Percentiles rank a stretch among this genome's conserved stretches.
Conservation (phyloP, 495 filamentous ascomycete species). For the Hypoxylon crocopeplum region DNA sequence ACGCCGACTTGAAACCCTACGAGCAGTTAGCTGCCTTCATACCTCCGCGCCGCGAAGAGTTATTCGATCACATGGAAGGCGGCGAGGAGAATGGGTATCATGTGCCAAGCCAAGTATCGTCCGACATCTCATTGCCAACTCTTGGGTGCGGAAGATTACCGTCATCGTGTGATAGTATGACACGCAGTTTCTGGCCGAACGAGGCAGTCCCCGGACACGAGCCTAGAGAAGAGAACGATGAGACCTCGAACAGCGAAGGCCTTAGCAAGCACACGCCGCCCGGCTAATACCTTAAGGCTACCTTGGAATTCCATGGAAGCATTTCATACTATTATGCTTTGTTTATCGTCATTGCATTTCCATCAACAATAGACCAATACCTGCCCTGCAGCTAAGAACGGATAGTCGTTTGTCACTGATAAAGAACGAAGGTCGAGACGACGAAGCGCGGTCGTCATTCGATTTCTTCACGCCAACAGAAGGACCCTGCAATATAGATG, state of each 20-base stretch:
- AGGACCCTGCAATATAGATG: too few species aligned
- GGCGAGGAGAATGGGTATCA: slow-evolving; percentile 19
- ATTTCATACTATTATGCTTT: too few species aligned
- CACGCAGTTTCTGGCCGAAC: slow-evolving; percentile 30
- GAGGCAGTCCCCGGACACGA: not conserved
- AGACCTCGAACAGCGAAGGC: not conserved
- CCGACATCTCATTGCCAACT: slow-evolving; percentile 36
- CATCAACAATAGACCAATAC: too few species aligned
- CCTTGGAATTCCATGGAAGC: too few species aligned
- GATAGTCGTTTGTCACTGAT: too few species aligned
- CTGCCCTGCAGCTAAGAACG: too few species aligned
- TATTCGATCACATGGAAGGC: slow-evolving; percentile 22
- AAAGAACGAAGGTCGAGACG: too few species aligned
- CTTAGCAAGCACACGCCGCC: not conserved
- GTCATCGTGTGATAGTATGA: slow-evolving; percentile 33
- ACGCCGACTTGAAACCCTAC: not conserved
- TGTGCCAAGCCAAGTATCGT: slow-evolving; percentile 28
- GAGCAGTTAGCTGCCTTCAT: not conserved
- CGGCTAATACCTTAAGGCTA: too few species aligned
- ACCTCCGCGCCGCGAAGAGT: not conserved
- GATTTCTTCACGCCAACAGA: too few species aligned
- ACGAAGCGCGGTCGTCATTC: too few species aligned
- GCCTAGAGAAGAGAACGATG: not conserved
- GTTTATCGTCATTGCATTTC: too few species aligned
- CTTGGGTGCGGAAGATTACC: slow-evolving; percentile 27